A percentile compares a stretch with the other conserved stretches of the same genome.
Evolutionary conservation across 371 early-diverging fungal genomes (phyloP).

Genomic region (Dentiscutata heterogama): DNA sequence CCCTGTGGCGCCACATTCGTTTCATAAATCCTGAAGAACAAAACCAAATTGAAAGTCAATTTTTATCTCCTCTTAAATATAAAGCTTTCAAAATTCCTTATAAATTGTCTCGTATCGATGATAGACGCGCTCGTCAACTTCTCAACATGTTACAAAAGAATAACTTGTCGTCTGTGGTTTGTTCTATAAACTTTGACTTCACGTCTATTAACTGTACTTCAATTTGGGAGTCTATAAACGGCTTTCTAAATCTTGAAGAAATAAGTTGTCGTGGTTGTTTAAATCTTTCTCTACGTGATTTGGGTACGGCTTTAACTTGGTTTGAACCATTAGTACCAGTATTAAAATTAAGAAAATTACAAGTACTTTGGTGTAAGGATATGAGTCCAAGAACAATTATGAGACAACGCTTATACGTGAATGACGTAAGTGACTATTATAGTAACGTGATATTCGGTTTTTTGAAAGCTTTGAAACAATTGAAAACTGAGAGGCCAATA

Average conservation of each 20-base stretch:
- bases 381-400: background rate
- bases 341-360: conserved; percentile 33
- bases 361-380: conserved; percentile 24
- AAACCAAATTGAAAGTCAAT: background rate
- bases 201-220: background rate
- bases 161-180: background rate
- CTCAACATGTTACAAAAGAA: conserved; percentile 2
- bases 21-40: conserved; percentile 12
- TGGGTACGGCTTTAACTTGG: conserved; percentile 10
- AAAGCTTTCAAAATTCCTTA: background rate
- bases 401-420: background rate
- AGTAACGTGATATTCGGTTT: no score
- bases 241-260: conserved; percentile 2
- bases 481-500: background rate
- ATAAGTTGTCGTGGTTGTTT: conserved; percentile 31
- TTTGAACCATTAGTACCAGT: background rate
- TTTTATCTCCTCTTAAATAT: background rate
- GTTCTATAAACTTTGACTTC: conserved; percentile 24
- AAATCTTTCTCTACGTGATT: background rate
- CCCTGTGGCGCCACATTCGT: conserved; percentile 12
- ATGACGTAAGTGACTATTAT: background rate
- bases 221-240: background rate
- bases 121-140: background rate
- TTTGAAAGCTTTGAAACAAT: background rate
- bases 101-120: conserved; percentile 1